Base-by-base conservation (phyloP, 2,329 filamentous ascomycete species). In the Penicillium sp. region DNA sequence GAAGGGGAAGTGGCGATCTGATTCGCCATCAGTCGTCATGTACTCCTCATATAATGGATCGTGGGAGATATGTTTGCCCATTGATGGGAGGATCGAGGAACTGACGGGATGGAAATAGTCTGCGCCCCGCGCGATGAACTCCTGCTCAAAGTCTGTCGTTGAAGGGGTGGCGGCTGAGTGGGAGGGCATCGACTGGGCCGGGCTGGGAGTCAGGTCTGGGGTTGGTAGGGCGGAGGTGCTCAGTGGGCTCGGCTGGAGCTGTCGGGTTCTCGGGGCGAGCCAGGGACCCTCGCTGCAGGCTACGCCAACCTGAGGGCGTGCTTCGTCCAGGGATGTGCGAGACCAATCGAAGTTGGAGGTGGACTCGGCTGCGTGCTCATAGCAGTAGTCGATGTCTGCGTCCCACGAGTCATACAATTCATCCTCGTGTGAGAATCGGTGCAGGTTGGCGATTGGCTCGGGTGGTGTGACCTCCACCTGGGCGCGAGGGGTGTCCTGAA, bases 311-410 rank as follows among this genome's bases (percentile, higher is more conserved):
- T 57, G 57, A 22, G 57, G 57, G 4, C 53, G 57, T n/a, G 59
- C 48, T 42, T 73, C 69, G 10, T 75, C 72, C 6, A 73, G 30
- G 44, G 73, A 67, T 48, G 58, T 64, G 48, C 66, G 73, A 53
- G 79, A 75, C 82, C 83, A 86, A 56, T 85, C 81, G 55, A 84
- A 84, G 58, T 86, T 77, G 60, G 81, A 85, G 50, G 82, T 80
- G 1, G 83, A 82, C 67, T 86, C 84, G 6, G 83, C 79, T 26
- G 81, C 82, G 64, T 84, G 80, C 57, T 85, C 80, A 61, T 86
- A 86, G 63, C 82, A 84, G 63, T 82, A 85, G 60, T 86, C 83
- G 53, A 86, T 82, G 57, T 84, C 82, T 37, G 84, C 82, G 62
- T 86, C 83, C 84, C 84, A 86, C 1, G 79, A 80, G 43, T 72